A percentile compares a stretch with the other conserved stretches of the same genome.
phyloP scores from a whole-genome alignment of 441 rosid species.

The Erodium trifolium region DNA sequence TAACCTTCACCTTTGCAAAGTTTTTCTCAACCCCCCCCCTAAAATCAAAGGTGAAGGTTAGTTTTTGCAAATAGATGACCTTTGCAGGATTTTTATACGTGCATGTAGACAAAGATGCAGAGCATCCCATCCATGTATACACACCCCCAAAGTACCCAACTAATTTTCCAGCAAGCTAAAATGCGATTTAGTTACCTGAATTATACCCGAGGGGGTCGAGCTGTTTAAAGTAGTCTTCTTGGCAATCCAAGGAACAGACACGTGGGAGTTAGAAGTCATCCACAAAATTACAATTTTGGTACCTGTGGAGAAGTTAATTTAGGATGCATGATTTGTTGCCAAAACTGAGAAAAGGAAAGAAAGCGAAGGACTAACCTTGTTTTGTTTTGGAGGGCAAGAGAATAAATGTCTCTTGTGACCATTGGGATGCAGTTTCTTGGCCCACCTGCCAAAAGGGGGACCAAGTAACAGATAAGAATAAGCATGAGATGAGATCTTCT shows the following conservation, averaged over 20 bases:
- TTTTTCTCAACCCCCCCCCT: too few species aligned
- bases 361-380: conserved; percentile 35
- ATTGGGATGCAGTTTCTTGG: conserved; percentile 31
- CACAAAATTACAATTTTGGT: conserved; percentile 29
- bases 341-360: conserved; percentile 27
- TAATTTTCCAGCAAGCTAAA: too few species aligned
- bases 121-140: too few species aligned
- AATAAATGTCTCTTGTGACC: conserved; percentile 31
- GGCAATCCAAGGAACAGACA: background rate
- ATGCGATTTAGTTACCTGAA: background rate
- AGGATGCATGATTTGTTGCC: conserved; percentile 18
- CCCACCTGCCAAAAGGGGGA: conserved; percentile 39
- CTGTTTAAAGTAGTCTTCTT: conserved; percentile 21
- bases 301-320: conserved; percentile 36
- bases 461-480: conserved; percentile 25
- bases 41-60: too few species aligned
- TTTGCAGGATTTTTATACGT: too few species aligned
- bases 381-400: conserved; percentile 40
- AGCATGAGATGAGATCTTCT: conserved; percentile 22
- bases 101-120: too few species aligned
- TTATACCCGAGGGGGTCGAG: conserved; percentile 8
- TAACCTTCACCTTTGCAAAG: too few species aligned
- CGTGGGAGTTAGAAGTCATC: conserved; percentile 16
- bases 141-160: too few species aligned
- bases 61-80: too few species aligned